A percentile compares a stretch with the other conserved stretches of the same genome.
Evolutionary conservation across 352 stramenopile genomes (phyloP).

Genomic region (Pythium utonaiense): DNA sequence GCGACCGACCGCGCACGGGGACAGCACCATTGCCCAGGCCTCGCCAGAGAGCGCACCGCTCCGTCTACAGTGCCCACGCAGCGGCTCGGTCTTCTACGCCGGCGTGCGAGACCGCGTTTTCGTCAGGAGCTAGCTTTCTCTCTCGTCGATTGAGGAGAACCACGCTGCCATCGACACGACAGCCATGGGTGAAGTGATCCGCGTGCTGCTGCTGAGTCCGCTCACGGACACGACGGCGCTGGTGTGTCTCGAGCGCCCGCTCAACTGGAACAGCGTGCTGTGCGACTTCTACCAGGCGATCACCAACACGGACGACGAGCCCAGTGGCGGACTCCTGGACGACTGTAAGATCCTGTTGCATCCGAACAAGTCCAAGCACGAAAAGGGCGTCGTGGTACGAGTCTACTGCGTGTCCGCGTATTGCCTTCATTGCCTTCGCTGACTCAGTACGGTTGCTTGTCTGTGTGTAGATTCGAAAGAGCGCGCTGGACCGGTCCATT

Average conservation of each 20-base stretch:
- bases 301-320: conserved; percentile 78
- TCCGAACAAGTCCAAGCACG: conserved; percentile 77
- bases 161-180: too few species aligned
- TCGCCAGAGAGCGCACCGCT: not conserved
- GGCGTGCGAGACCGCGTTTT: too few species aligned
- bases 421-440: too few species aligned
- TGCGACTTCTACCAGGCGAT: conserved; percentile 83
- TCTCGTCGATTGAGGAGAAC: not conserved
- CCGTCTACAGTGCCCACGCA: not conserved
- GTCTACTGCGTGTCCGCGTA: too few species aligned
- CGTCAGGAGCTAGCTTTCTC: too few species aligned
- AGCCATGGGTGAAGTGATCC: conserved; percentile 71
- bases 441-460: not conserved
- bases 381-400: conserved; percentile 70
- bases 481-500: conserved; percentile 68
- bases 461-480: conserved; percentile 54
- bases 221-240: conserved; percentile 62
- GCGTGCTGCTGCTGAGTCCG: conserved; percentile 76
- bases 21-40: too few species aligned
- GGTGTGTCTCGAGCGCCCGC: conserved; percentile 75
- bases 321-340: conserved; percentile 44
- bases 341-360: conserved; percentile 77
- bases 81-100: too few species aligned
- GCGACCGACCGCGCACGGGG: too few species aligned
- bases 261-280: conserved; percentile 73